Conservation (phyloP, 1,284 basidiomycete genomes). For the Lentinus polychrous region DNA sequence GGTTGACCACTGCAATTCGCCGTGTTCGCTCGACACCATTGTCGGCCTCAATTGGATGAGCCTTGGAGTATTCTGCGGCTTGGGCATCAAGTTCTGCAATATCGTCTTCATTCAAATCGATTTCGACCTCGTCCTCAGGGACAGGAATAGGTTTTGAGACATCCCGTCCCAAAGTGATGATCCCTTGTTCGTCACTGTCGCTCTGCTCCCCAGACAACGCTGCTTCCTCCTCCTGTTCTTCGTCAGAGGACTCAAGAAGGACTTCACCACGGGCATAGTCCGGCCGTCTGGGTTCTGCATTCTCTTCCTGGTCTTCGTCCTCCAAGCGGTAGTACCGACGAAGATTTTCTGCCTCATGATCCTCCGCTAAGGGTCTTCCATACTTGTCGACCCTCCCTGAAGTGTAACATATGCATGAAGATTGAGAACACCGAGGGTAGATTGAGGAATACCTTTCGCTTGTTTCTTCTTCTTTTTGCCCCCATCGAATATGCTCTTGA, state of each 20-base stretch:
- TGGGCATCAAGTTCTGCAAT: slow-evolving; percentile 71
- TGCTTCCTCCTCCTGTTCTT: slow-evolving; percentile 48
- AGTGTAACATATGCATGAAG: background rate
- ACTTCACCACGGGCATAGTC: slow-evolving; percentile 92
- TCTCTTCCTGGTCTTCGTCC: slow-evolving; percentile 35
- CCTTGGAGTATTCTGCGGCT: slow-evolving; percentile 54
- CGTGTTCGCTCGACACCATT: slow-evolving; percentile 48
- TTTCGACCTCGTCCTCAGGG: slow-evolving; percentile 46
- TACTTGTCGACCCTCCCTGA: slow-evolving; percentile 82
- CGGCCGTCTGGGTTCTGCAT: slow-evolving; percentile 32
- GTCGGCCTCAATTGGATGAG: slow-evolving; percentile 29
- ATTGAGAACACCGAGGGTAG: background rate
- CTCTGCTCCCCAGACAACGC: slow-evolving; percentile 32
- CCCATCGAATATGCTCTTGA: slow-evolving; percentile 72
- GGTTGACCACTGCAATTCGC: slow-evolving; percentile 88
- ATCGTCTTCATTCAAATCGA: slow-evolving; percentile 75
- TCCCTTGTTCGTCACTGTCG: slow-evolving; percentile 42
- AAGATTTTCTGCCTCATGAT: slow-evolving; percentile 69
- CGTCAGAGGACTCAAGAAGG: slow-evolving; percentile 83
- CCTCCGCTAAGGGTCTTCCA: slow-evolving; percentile 68
- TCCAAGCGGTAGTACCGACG: slow-evolving; percentile 80
- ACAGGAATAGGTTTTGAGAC: slow-evolving; percentile 33
- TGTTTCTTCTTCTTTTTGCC: slow-evolving; percentile 40
- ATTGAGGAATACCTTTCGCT: slow-evolving; percentile 35
- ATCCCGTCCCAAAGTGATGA: slow-evolving; percentile 44